Percentiles rank a stretch among this genome's conserved stretches.
Evolutionary conservation across 371 early-diverging fungal genomes (phyloP).

Genomic region (Haplosporangium sp.): DNA sequence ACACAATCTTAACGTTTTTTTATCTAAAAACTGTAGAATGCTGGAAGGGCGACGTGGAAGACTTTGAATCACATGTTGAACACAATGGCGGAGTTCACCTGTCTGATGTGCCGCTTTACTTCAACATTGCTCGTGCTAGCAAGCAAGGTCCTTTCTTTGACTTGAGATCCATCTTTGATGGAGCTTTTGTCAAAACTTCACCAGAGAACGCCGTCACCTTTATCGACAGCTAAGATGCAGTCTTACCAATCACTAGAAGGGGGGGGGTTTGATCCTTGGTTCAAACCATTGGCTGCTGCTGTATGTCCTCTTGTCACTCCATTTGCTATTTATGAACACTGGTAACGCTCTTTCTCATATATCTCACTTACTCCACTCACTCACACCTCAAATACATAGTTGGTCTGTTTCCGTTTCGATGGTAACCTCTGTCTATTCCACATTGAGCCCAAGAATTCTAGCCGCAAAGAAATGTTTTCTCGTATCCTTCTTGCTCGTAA

Average conservation of each 20-base stretch:
- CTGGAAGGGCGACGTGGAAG: constrained; percentile 40
- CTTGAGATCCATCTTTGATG: constrained; percentile 56
- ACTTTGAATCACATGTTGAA: constrained; percentile 42
- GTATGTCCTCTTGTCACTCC: constrained; percentile 1
- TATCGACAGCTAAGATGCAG: constrained; percentile 55
- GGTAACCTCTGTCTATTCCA: constrained; percentile 54
- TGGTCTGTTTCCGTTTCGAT: constrained; percentile 43
- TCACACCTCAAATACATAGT: constrained; percentile 2
- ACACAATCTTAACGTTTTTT: background rate
- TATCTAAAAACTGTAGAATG: constrained; percentile 22
- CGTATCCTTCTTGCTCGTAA: constrained; percentile 51
- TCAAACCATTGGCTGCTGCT: constrained; percentile 49
- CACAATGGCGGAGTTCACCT: constrained; percentile 45
- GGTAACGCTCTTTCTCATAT: background rate
- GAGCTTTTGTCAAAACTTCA: constrained; percentile 24
- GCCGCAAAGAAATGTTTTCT: constrained; percentile 36
- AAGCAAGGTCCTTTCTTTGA: constrained; percentile 44
- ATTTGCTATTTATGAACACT: background rate
- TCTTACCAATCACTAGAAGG: constrained; percentile 39
- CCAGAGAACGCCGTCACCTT: constrained; percentile 54
- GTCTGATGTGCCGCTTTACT: constrained; percentile 59
- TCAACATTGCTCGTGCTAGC: constrained; percentile 51
- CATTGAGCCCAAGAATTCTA: constrained; percentile 29
- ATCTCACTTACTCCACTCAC: background rate
- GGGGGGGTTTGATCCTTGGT: constrained; percentile 47